Percentiles rank a stretch among this genome's conserved stretches.
phyloP scores from a whole-genome alignment of 139 green algal species.

The Helicosporidium sp. region DNA sequence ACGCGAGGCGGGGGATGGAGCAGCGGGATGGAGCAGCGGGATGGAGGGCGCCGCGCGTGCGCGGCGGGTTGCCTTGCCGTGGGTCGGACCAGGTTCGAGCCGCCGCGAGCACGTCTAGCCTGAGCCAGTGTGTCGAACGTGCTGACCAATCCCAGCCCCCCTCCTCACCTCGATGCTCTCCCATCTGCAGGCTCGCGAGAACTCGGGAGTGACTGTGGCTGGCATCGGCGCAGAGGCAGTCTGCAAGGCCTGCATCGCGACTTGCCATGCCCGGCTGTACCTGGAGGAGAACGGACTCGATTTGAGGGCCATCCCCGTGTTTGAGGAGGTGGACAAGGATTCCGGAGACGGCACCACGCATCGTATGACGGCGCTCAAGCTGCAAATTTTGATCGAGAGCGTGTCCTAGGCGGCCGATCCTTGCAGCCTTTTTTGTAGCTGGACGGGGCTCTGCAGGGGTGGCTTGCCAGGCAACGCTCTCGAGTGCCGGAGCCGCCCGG shows the following conservation, averaged over 20 bases:
- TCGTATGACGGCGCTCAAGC: conserved; percentile 16
- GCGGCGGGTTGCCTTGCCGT: too few relatives aligned
- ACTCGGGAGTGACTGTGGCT: neutral
- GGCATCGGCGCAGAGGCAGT: conserved; percentile 19
- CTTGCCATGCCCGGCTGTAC: conserved; percentile 15
- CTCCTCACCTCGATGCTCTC: too few relatives aligned
- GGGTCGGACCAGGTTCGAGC: too few relatives aligned
- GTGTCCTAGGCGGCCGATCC: neutral
- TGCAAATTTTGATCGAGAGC: conserved; percentile 6
- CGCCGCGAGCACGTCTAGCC: too few relatives aligned
- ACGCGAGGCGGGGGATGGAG: too few relatives aligned
- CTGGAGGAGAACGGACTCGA: conserved; percentile 22
- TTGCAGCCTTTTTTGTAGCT: neutral
- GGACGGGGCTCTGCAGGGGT: too few relatives aligned
- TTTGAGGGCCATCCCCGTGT: conserved; percentile 5
- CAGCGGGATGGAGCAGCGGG: too few relatives aligned
- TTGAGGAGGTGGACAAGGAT: conserved; percentile 22
- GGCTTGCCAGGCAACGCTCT: too few relatives aligned
- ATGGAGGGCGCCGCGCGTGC: too few relatives aligned
- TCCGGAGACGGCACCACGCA: conserved; percentile 10
- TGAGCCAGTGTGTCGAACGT: too few relatives aligned
- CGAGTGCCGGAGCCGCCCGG: too few relatives aligned
- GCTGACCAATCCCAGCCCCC: too few relatives aligned
- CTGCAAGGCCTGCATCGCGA: conserved; percentile 15
- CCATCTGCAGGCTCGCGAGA: neutral